A percentile compares a stretch with the other conserved stretches of the same genome.
These are phyloP conservation scores for Fusarium sp. DNA, from an alignment of 2,329 filamentous ascomycete genomes.

Conservation along the genomic window DNA sequence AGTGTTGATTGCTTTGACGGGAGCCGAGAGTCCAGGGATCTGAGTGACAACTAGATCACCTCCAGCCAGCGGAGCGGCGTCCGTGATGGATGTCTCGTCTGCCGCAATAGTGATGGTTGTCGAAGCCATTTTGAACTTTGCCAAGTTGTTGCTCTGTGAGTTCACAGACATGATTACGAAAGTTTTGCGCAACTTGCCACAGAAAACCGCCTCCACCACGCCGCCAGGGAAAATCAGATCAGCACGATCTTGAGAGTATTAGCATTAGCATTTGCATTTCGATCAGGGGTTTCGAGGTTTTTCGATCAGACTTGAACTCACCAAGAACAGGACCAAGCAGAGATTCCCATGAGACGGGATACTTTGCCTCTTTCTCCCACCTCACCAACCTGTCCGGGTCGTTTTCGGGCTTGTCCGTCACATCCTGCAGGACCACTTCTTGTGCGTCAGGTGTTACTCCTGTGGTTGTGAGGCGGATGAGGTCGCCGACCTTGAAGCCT, in stretches of 20 bases:
- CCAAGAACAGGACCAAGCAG: constrained; percentile 53
- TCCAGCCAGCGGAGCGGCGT: constrained; percentile 33
- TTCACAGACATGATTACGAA: constrained; percentile 73
- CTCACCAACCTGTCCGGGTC: constrained; percentile 23
- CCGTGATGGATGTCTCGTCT: constrained; percentile 43
- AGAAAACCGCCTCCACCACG: constrained; percentile 72
- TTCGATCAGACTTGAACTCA: constrained; percentile 29
- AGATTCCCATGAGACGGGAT: constrained; percentile 55
- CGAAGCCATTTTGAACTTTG: constrained; percentile 57
- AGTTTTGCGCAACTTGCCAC: constrained; percentile 50
- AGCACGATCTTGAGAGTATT: constrained; percentile 63
- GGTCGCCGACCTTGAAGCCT: constrained; percentile 78
- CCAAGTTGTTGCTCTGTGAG: constrained; percentile 59
- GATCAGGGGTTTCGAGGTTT: neutral
- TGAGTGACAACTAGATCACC: constrained; percentile 62
- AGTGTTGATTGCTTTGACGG: constrained; percentile 75
- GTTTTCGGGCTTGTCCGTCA: constrained; percentile 53
- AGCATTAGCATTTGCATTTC: constrained; percentile 13
- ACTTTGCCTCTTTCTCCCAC: constrained; percentile 49
- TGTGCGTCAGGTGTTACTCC: constrained; percentile 67
- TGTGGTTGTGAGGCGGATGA: constrained; percentile 70
- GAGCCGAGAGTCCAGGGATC: constrained; percentile 76
- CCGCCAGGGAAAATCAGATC: constrained; percentile 79
- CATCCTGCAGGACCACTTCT: constrained; percentile 72
- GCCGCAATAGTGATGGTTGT: constrained; percentile 57